Base-by-base conservation (phyloP, 805 yeast species). In the Grigorovia yakushimaensis region DNA sequence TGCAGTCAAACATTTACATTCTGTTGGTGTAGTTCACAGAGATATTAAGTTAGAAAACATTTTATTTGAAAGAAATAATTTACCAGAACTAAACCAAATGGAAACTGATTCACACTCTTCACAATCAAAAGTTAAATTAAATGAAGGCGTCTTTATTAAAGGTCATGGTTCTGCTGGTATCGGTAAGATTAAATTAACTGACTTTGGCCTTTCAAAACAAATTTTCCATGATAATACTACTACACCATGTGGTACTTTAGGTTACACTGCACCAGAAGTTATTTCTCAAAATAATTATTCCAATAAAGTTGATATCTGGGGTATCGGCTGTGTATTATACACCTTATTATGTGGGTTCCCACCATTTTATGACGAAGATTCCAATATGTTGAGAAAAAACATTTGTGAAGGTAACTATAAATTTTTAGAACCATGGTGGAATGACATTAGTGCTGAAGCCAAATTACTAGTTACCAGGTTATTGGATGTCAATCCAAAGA, bases 241-340 rank as follows among this genome's bases (percentile, higher is more conserved):
- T 73, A 91, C 98, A 1, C 98, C 98, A 0, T 93, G 98, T 67
- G 98, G 98, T 39, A 91, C 98, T 1, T 95, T 91, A 18, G 96
- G 97, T 4, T 91, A 91, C 61, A 88, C 97, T 3, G 97, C 98
- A 0, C 98, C 98, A 0, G 98, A 91, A 65, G 88, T 91, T 58
- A 96, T 91, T 43, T 79, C 82, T 53, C 96, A 89, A 62, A 91
- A 88, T 67, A 73, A 81, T 42, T 91, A 91, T 61, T 84, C 95
- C 2, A 87, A 84, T 66, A 84, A 88, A 51, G 97, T 91, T 39
- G 98, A 91, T 64, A 85, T 91, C 89, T 91, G 98, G 98, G 96
- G 96, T 1, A 71, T 91, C 47, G 98, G 98, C 0, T 91, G 98
- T 68, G 95, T 91, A 0, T 70, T 91, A 45, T 93, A 91, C 62